These are phyloP conservation scores for Remersonia thermophila DNA, from an alignment of 2,329 filamentous ascomycete genomes.

Conservation along the genomic window DNA sequence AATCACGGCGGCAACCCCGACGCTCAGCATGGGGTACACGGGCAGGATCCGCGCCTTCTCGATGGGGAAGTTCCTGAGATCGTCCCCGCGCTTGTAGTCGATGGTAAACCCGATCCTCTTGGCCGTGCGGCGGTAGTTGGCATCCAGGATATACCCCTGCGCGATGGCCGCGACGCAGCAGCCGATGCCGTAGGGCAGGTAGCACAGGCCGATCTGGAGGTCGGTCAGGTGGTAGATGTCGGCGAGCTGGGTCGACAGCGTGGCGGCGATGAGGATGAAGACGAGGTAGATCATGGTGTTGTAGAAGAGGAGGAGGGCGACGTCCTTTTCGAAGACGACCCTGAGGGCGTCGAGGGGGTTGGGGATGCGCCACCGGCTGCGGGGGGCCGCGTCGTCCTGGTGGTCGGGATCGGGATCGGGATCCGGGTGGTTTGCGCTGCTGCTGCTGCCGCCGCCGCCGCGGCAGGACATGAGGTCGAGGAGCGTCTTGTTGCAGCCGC, in stretches of 20 bases:
- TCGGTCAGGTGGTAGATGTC: conserved; percentile 39
- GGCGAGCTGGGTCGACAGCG: conserved; percentile 39
- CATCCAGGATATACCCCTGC: conserved; percentile 48
- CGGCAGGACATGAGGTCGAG: conserved; percentile 31
- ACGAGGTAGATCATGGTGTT: conserved; percentile 43
- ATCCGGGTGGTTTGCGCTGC: too few relatives aligned
- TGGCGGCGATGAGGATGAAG: conserved; percentile 42
- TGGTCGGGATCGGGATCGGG: too few relatives aligned
- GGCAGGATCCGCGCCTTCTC: conserved; percentile 43
- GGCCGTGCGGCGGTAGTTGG: conserved; percentile 61
- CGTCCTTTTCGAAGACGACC: conserved; percentile 45
- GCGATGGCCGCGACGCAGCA: conserved; percentile 35
- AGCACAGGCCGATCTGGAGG: conserved; percentile 41
- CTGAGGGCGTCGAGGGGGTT: conserved; percentile 44
- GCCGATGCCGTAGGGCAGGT: conserved; percentile 40
- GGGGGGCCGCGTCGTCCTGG: conserved; percentile 14
- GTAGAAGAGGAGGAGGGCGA: conserved; percentile 40
- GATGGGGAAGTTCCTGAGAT: conserved; percentile 40
- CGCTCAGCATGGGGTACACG: conserved; percentile 39
- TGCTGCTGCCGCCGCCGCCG: too few relatives aligned
- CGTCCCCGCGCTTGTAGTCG: conserved; percentile 43
- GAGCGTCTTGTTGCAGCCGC: conserved; percentile 44
- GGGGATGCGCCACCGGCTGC: conserved; percentile 36
- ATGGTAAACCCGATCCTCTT: conserved; percentile 47
- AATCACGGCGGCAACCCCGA: conserved; percentile 41